These are phyloP conservation scores for Dalbergia oliveri DNA, from an alignment of 306 rosid species.

Conservation along the genomic window DNA sequence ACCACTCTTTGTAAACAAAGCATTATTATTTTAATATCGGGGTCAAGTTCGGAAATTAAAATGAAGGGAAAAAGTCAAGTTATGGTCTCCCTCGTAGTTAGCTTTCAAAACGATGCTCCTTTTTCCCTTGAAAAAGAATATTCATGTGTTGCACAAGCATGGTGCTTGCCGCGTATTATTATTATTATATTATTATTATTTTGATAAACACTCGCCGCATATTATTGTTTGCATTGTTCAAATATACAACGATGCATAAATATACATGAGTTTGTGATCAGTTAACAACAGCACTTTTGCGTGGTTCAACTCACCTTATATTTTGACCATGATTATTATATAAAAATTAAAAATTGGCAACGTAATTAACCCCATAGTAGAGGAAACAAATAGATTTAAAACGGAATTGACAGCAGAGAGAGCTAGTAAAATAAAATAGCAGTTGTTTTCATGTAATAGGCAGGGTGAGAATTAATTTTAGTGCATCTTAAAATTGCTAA, in stretches of 20 bases:
- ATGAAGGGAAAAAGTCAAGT: too few relatives aligned
- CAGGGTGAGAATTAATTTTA: too few relatives aligned
- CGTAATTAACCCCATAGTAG: background rate
- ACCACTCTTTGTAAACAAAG: background rate
- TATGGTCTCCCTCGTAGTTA: background rate
- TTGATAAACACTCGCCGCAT: background rate
- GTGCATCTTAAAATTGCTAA: background rate
- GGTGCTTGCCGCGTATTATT: too few relatives aligned
- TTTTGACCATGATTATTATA: slow-evolving; percentile 13
- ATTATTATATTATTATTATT: too few relatives aligned
- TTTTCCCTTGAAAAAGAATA: too few relatives aligned
- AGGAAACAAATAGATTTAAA: slow-evolving; percentile 2
- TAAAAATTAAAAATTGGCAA: background rate
- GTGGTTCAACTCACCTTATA: background rate
- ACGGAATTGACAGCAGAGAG: background rate
- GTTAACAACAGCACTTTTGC: background rate
- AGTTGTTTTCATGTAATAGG: slow-evolving; percentile 2
- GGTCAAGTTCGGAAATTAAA: background rate
- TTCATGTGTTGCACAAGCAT: background rate
- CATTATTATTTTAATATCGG: background rate
- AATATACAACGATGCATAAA: background rate
- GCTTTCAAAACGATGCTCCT: background rate
- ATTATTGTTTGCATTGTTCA: background rate
- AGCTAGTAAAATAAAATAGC: background rate
- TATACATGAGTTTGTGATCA: background rate